Base-by-base conservation (phyloP, 805 yeast genomes). In the Clavispora carvajalis region DNA sequence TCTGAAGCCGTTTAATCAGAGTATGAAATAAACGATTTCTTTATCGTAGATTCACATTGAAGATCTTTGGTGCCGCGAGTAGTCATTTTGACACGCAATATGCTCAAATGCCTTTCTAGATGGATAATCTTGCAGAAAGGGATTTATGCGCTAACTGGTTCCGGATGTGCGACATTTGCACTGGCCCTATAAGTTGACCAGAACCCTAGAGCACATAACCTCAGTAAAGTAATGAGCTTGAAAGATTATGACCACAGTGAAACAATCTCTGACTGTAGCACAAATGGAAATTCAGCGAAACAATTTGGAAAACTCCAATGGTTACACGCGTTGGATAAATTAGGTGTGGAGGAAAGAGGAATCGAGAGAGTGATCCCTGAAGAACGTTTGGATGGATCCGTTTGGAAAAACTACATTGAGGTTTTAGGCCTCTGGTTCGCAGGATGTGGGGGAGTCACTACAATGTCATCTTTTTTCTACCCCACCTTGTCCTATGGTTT, bases 341-440 rank as follows among this genome's bases (percentile, higher is more conserved):
- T 60, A 19, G 69, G 69, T 1, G 49, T 64, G 4, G 70, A 63
- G 40, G 51, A 53, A 16, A 47, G 65, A 41, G 70, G 70, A 1
- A 64, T 65, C 16, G 67, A 65, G 40, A 39, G 69, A 34, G 63
- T 63, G 2, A 25, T 54, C 0, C 57, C 63, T 0, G 53, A 57
- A 34, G 67, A 60, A 36, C 49, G 68, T 37, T 34, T 40, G 4
- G n/a, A 21, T 6, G 39, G 43, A 28, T 43, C 39, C 13, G 18
- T 33, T 2, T 41, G 52, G 16, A 30, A 19, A n/a, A 67, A 60
- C 37, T 57, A 62, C 35, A 13, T 55, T 5, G 53, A 58, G 37
- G 67, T 65, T 5, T 36, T 58, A 19, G 70, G 69, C 1, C 54
- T 65, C 9, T 65, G 69, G 69, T 52, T 60, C 40, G 62, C 69